These are phyloP conservation scores for Salvia miltiorrhiza DNA, from an alignment of 257 asterid genomes.

Conservation along the genomic window DNA sequence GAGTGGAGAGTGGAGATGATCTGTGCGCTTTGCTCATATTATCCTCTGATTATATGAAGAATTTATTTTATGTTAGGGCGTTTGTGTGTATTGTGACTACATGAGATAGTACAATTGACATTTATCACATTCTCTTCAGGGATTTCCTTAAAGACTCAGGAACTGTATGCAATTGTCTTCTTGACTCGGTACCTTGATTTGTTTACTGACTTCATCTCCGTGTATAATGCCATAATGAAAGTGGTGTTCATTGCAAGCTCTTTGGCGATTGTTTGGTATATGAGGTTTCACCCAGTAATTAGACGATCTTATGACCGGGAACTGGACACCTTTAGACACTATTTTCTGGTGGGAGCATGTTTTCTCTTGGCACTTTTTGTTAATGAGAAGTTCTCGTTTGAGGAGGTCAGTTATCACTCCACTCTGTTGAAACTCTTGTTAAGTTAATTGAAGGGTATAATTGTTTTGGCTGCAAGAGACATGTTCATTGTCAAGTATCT, in stretches of 20 bases:
- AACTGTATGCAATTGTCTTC: constrained; percentile 78
- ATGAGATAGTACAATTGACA: constrained; percentile 18
- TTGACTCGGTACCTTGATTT: constrained; percentile 87
- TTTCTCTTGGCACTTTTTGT: constrained; percentile 59
- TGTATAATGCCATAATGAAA: constrained; percentile 83
- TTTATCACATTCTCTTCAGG: constrained; percentile 44
- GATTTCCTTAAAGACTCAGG: constrained; percentile 91
- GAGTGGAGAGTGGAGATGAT: constrained; percentile 18
- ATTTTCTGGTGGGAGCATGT: constrained; percentile 51
- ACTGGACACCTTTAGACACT: constrained; percentile 80
- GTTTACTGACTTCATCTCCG: constrained; percentile 75
- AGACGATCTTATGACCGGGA: constrained; percentile 85
- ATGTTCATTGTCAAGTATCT: constrained; percentile 12
- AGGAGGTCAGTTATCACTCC: constrained; percentile 60
- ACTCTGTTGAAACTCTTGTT: background rate
- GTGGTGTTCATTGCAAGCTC: constrained; percentile 86
- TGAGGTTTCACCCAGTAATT: constrained; percentile 68
- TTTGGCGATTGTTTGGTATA: constrained; percentile 83
- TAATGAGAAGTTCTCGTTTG: constrained; percentile 69
- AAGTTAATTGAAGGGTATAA: background rate
- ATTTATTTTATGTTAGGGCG: background rate
- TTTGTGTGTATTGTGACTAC: background rate
- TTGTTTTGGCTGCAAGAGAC: constrained; percentile 2
- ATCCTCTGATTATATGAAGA: background rate
- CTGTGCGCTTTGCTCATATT: background rate